Conservation (phyloP, 768 basidiomycete genomes). For the Russula griseocarnosa region DNA sequence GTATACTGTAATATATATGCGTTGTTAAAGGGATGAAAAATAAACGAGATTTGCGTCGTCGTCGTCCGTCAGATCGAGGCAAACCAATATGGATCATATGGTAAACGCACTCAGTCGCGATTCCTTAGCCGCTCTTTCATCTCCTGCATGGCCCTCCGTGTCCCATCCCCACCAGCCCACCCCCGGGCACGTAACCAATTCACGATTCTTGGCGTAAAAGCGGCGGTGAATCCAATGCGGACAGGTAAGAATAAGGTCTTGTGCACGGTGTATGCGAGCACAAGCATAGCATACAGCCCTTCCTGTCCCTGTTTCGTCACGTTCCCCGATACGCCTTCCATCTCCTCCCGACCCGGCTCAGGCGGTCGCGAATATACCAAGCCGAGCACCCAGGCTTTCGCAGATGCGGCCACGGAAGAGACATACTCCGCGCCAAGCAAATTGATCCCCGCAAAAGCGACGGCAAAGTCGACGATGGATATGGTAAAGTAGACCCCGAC, state of each 20-base stretch:
- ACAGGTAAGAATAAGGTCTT: constrained; percentile 91
- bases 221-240: constrained; percentile 83
- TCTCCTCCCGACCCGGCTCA: constrained; percentile 66
- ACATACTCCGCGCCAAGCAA: constrained; percentile 90
- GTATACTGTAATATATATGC: constrained; percentile 13
- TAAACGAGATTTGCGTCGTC: neutral
- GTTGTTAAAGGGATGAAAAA: neutral
- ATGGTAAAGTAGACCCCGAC: constrained; percentile 83
- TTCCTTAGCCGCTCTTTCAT: constrained; percentile 39
- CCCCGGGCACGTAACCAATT: constrained; percentile 75
- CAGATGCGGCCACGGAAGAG: constrained; percentile 54
- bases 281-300: constrained; percentile 86
- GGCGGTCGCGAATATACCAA: constrained; percentile 51
- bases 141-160: constrained; percentile 55
- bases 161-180: constrained; percentile 75
- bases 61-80: neutral
- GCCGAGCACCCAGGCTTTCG: constrained; percentile 46
- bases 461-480: constrained; percentile 71
- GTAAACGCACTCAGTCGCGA: constrained; percentile 22
- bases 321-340: constrained; percentile 42
- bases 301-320: constrained; percentile 48
- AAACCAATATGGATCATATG: constrained; percentile 23
- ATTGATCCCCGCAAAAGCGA: constrained; percentile 82
- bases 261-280: constrained; percentile 92
- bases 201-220: constrained; percentile 81